phyloP scores from a whole-genome alignment of 2,329 filamentous ascomycete species.

The Fusarium avenaceum region DNA sequence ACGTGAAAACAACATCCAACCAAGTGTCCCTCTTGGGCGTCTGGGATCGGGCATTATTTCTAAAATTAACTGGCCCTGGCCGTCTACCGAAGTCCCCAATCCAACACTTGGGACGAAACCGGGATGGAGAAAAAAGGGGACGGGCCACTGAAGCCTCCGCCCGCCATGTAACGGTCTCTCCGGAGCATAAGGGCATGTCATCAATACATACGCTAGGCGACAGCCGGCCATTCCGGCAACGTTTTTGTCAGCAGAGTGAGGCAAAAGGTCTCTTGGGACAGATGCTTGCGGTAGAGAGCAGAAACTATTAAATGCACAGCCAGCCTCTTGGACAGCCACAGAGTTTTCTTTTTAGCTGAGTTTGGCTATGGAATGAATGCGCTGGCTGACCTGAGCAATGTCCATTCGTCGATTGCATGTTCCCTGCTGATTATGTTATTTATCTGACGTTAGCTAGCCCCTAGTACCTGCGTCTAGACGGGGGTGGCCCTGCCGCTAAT shows the following conservation, averaged over 20 bases:
- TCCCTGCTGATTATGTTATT: constrained; percentile 20
- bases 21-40: background rate
- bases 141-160: constrained; percentile 27
- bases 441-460: constrained; percentile 25
- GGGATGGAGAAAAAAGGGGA: background rate
- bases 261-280: background rate
- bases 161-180: constrained; percentile 31
- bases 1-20: background rate
- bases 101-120: constrained; percentile 17
- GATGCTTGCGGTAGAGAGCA: background rate
- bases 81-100: constrained; percentile 9
- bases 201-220: constrained; percentile 21
- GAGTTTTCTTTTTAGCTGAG: background rate
- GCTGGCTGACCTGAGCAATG: background rate
- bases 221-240: constrained; percentile 12
- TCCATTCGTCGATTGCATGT: background rate
- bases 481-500: constrained; percentile 13
- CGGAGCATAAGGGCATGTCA: constrained; percentile 18
- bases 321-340: constrained; percentile 9
- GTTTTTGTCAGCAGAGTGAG: background rate
- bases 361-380: background rate
- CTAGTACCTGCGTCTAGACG: constrained; percentile 29
- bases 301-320: background rate
- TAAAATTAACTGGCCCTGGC: constrained; percentile 12
- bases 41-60: constrained; percentile 2